Evolutionary conservation across 2,329 filamentous ascomycete species (phyloP), one percentile per base, ranked within the genome.

Genomic region (Macrophomina phaseolina): DNA sequence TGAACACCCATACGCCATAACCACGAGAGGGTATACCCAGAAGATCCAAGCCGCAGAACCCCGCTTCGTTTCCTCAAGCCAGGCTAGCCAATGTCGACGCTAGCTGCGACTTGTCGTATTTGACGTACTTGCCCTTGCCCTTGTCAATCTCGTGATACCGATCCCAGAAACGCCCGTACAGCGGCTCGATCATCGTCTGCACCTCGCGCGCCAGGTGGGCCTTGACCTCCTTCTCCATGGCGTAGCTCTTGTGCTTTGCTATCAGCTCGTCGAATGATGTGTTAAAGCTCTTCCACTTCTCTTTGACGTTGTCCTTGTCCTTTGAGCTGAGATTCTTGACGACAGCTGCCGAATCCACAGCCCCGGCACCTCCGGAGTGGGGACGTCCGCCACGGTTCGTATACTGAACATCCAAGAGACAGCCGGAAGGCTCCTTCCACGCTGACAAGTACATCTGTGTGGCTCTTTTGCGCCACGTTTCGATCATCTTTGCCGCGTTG

Each of bases 121-220:
- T 97, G 77, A 97, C 93, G 79, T 98, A 97, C 80, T 99, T 99
- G 72, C 94, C 94, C 81, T 94, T 96, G 68, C 95, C 95, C 83
- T 97, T 97, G 81, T 98, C 94, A 70, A 98, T 89, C 80, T 98
- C 95, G 77, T 97, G 94, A 77, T 99, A 99, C 34, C 94, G 87
- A 80, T 98, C 95, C 89, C 93, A 98, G 81, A 99, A 99, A 53
- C 95, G 87, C 69, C 91, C 91, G 81, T 99, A 99, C 14, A 99
- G 85, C 65, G 94, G 94, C 81, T 98, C 94, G 66, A 99, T 90
- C 81, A 97, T 92, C 73, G 90, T 90, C 77, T 95, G 92, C 70
- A 98, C 90, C 75, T 97, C 94, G 72, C 90, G 89, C 16, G 89
- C 90, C 73, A 98, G 86, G 79, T 91, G 88, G 69, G 88, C 86